Conservation (phyloP, 2,329 filamentous ascomycete species). For the Aspergillus ruber region DNA sequence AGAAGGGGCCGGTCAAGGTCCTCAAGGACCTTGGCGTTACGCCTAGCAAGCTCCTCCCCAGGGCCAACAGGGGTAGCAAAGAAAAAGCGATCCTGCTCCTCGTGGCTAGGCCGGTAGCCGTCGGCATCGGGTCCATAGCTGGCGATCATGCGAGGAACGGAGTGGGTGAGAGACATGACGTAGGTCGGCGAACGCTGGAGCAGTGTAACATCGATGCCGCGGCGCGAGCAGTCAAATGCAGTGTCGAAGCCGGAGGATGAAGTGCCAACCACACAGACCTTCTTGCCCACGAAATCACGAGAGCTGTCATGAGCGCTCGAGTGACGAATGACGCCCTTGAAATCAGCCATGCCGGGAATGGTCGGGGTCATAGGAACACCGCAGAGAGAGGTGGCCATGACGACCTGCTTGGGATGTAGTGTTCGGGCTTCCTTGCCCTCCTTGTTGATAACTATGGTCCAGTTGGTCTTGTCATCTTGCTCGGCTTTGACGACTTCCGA, state of each 20-base stretch:
- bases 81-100: too few relatives aligned
- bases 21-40: constrained; percentile 15
- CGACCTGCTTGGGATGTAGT: constrained; percentile 18
- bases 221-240: constrained; percentile 19
- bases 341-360: constrained; percentile 23
- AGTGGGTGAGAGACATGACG: constrained; percentile 19
- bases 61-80: too few relatives aligned
- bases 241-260: constrained; percentile 24
- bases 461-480: constrained; percentile 13
- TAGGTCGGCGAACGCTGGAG: constrained; percentile 28
- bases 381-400: constrained; percentile 20
- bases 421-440: constrained; percentile 14
- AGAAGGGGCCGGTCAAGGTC: constrained; percentile 18
- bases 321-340: constrained; percentile 17
- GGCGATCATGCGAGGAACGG: neutral
- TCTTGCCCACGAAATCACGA: constrained; percentile 22
- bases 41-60: constrained; percentile 12
- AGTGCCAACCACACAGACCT: constrained; percentile 23
- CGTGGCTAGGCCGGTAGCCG: too few relatives aligned
- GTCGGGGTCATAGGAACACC: constrained; percentile 23
- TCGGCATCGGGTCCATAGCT: too few relatives aligned
- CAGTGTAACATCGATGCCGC: constrained; percentile 22
- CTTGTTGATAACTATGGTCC: constrained; percentile 15
- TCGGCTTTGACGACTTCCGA: constrained; percentile 16
- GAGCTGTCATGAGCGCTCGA: constrained; percentile 15